Evolutionary conservation across 176 grass and related monocot genomes (phyloP).

Genomic region (Phragmites australis): DNA sequence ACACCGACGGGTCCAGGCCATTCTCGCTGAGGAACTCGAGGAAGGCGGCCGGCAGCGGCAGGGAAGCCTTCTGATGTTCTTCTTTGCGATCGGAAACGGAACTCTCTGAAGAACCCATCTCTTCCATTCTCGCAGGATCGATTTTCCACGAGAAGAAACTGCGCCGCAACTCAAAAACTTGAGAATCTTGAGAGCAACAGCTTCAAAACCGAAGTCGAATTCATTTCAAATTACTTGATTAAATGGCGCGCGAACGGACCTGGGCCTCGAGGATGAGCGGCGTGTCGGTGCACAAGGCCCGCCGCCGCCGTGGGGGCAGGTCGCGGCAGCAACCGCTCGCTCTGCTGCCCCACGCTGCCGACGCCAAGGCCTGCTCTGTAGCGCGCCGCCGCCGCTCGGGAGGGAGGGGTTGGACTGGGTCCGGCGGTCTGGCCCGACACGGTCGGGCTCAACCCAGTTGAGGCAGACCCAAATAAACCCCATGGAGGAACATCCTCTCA

Average conservation of each 20-base stretch:
- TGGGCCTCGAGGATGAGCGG: constrained; percentile 7
- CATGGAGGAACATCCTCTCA: too few relatives aligned
- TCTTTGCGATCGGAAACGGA: background rate
- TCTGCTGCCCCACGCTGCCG: background rate
- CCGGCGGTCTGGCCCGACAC: background rate
- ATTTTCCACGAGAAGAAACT: background rate
- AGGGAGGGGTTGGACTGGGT: background rate
- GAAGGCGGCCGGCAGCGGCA: constrained; percentile 64
- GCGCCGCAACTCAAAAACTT: background rate
- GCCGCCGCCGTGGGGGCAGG: background rate
- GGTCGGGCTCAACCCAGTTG: background rate
- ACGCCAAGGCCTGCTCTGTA: background rate
- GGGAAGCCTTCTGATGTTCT: constrained; percentile 12
- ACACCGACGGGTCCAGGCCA: constrained; percentile 71
- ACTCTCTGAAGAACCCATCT: constrained; percentile 19
- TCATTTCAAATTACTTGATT: background rate
- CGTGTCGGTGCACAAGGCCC: background rate
- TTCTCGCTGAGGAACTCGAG: constrained; percentile 83
- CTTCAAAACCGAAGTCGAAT: background rate
- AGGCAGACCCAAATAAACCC: background rate
- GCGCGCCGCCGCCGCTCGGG: background rate
- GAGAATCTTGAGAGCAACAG: background rate
- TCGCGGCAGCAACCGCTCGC: background rate
- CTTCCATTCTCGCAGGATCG: background rate
- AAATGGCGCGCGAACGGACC: background rate